Evolutionary conservation across 2,329 filamentous ascomycete species (phyloP).

Genomic region (Lasiodiplodia sp.): DNA sequence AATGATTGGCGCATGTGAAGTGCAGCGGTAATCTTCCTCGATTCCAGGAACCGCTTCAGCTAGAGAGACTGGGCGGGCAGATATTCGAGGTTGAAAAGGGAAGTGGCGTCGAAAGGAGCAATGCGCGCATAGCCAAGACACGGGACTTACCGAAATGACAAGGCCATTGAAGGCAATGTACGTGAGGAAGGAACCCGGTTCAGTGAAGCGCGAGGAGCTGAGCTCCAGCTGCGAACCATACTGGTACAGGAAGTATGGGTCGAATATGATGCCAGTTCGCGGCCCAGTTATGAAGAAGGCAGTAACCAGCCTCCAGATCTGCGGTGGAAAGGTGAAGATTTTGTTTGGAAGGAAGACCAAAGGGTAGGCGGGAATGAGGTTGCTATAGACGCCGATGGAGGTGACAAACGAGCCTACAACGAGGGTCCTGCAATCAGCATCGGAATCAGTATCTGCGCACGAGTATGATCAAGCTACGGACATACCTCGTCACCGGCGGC

Average conservation of each 20-base stretch:
- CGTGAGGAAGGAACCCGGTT: conserved; percentile 79
- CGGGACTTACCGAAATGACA: conserved; percentile 77
- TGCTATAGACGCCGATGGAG: conserved; percentile 67
- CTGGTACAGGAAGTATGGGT: conserved; percentile 80
- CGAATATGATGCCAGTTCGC: conserved; percentile 67
- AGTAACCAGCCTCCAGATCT: conserved; percentile 67
- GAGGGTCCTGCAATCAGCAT: conserved; percentile 64
- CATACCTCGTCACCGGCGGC: conserved; percentile 72
- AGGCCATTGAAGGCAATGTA: conserved; percentile 77
- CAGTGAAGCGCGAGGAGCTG: conserved; percentile 72
- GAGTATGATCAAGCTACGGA: background rate
- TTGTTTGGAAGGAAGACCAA: conserved; percentile 62
- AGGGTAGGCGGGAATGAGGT: conserved; percentile 59
- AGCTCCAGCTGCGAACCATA: conserved; percentile 79
- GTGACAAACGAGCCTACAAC: conserved; percentile 69
- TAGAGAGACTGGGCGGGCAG: conserved; percentile 61
- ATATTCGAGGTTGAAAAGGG: conserved; percentile 59
- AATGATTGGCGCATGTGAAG: conserved; percentile 57
- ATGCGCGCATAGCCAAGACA: background rate
- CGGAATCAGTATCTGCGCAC: conserved; percentile 12
- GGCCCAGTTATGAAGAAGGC: conserved; percentile 66
- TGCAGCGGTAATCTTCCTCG: conserved; percentile 62
- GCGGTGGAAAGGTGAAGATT: conserved; percentile 65
- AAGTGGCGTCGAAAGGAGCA: background rate
- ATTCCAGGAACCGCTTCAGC: conserved; percentile 64